Evolutionary conservation across 2,329 filamentous ascomycete species (phyloP), one percentile per base, ranked within the genome.

Genomic region (Exophiala mesophila): DNA sequence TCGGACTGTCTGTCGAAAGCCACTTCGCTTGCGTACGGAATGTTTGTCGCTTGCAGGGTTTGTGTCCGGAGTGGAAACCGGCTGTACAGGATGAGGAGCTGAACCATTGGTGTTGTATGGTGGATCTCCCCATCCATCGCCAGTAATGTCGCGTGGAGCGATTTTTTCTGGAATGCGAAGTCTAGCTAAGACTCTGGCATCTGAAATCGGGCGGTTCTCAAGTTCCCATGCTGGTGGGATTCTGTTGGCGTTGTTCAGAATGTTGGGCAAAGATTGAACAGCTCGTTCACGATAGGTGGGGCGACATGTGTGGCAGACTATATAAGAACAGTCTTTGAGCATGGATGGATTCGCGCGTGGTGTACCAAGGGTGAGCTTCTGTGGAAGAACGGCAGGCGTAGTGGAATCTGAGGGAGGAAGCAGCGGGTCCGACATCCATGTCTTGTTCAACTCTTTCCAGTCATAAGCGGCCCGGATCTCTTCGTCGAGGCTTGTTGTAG

Each of bases 231-330:
- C 45, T 13, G 45, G 51, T 19, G 60, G 57, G n/a, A 49, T 36
- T 7, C 42, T 48, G 21, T 46, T 54, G 23, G 65, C 61, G 19
- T 55, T 59, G 17, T 70, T 59, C 23, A 73, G 60, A 9, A 64
- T 56, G 3, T 68, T 61, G 47, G 56, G 46, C 17, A 62, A 41
- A 18, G 51, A 50, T 15, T 52, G 53, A 42, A 51, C 57, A 6
- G 58, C 49, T 29, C 58, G 59, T 18, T 61, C 58, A 17, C 61
- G 61, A 48, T 66, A 70, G 49, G 68, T 69, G 2, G 70, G 69
- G 20, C 72, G 67, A 50, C 73, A 77, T n/a, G 54, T 58, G 21
- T 70, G 69, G 47, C 73, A 77, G 37, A 66, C 65, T 36, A 64
- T 63, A 52, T 66, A 67, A n/a, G 50, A 57, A 55, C 73, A 77